Conservation (phyloP, 2,329 filamentous ascomycete species). For the Periconia sp. region DNA sequence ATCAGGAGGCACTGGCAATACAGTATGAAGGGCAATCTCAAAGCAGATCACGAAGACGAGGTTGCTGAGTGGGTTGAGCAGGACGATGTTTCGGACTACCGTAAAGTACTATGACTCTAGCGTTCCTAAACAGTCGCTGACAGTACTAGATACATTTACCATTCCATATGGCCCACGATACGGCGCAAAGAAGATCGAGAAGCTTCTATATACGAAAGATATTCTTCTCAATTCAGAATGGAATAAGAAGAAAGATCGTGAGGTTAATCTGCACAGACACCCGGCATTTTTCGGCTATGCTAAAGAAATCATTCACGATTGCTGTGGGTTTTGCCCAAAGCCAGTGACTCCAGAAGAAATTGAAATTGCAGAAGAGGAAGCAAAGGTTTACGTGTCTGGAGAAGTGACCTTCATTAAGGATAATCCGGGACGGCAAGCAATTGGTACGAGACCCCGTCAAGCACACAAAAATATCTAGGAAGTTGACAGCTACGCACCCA, state of each 20-base stretch:
- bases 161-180: conserved; percentile 64
- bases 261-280: conserved; percentile 78
- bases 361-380: conserved; percentile 70
- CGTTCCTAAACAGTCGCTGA: not conserved
- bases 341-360: conserved; percentile 71
- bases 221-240: conserved; percentile 80
- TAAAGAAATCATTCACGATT: conserved; percentile 72
- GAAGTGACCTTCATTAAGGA: conserved; percentile 74
- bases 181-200: conserved; percentile 72
- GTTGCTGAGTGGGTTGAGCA: conserved; percentile 80
- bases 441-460: conserved; percentile 39
- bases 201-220: conserved; percentile 78
- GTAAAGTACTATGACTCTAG: conserved; percentile 2
- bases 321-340: conserved; percentile 76
- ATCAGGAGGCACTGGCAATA: conserved; percentile 48
- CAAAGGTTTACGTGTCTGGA: conserved; percentile 75
- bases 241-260: conserved; percentile 75
- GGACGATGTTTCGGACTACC: conserved; percentile 76
- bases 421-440: conserved; percentile 75
- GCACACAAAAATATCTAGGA: too few relatives aligned
- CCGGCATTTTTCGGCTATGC: conserved; percentile 82
- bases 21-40: conserved; percentile 68
- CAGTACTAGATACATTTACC: conserved; percentile 54
- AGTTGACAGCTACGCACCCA: too few relatives aligned
- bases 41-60: conserved; percentile 75